Evolutionary conservation across 495 filamentous ascomycete genomes (phyloP), one percentile per base, ranked within the genome.

Genomic region (Halenospora varia): DNA sequence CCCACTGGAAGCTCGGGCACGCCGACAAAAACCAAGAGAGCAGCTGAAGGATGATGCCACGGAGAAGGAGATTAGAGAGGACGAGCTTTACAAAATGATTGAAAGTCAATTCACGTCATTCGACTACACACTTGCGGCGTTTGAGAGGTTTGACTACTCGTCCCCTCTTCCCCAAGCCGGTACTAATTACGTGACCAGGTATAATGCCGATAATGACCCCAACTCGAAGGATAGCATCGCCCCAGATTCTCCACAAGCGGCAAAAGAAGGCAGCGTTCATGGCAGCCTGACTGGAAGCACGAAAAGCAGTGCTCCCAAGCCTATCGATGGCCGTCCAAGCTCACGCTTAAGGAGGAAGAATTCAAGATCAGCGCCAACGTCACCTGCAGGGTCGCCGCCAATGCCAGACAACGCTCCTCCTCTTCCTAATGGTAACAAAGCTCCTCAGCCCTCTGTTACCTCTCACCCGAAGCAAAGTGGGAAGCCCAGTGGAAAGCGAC

Each of bases 101-200:
- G 94, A 98, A 73, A 92, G 84, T 1, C 85, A 95, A 62, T 98
- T 98, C 68, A 86, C 90, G 72, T 89, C 92, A 0, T 98, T 97
- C 65, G 94, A 98, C 70, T 98, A 98, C 70, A 97, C 90, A 0
- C 70, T 82, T 18, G 83, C 86, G 20, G 82, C 78, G 48, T 92
- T 84, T 64, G 79, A 80, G 61, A 79, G 79, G 83, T 87, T 68
- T 50, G 77, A 68, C 8, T 35, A 48, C 18, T 25, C 48, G 29
- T 19, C 10, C 29, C 26, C 15, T 26, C 48, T 22, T 19, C 10
- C 24, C 50, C 24, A 48, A 17, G 17, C 48, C 25, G 42, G 17
- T 46, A 56, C 49, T 65, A 19, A 60, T 39, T 19, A 66, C 52
- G 53, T 53, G 49, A 13, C 40, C 51, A 73, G 71, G 49, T 73